These are phyloP conservation scores for Hamamelis virginiana DNA, from an alignment of 164 flowering plant species.

Conservation along the genomic window DNA sequence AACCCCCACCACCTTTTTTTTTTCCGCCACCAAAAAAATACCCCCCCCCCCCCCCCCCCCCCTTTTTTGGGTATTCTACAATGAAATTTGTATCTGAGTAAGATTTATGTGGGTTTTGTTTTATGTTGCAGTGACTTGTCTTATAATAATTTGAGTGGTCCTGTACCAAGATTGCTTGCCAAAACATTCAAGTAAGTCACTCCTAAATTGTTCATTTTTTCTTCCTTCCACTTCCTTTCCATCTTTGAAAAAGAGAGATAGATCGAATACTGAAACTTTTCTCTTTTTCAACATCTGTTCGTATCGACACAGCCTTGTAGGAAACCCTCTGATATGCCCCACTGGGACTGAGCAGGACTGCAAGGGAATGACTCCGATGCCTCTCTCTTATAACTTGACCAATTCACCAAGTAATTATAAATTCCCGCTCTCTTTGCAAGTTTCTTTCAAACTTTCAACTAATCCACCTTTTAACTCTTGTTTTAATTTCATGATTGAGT, in stretches of 20 bases:
- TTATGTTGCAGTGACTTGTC: too few species aligned
- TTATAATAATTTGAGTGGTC: too few species aligned
- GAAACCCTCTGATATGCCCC: constrained; percentile 67
- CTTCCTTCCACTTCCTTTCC: neutral
- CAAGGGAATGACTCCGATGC: constrained; percentile 43
- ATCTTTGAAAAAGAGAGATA: neutral
- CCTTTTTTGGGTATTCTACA: too few species aligned
- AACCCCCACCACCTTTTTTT: too few species aligned
- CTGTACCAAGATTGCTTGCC: constrained; percentile 64
- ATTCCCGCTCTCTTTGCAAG: neutral
- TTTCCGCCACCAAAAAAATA: too few species aligned
- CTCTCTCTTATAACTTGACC: constrained; percentile 41
- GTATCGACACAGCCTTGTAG: constrained; percentile 54
- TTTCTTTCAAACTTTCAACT: constrained; percentile 1
- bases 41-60: too few species aligned
- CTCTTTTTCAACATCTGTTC: neutral
- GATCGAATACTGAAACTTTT: constrained; percentile 6
- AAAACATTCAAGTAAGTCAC: constrained; percentile 80
- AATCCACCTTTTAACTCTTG: neutral
- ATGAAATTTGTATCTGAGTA: neutral
- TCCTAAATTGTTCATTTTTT: neutral
- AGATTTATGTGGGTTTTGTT: constrained; percentile 2
- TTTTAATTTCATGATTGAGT: too few species aligned
- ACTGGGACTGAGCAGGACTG: constrained; percentile 59
- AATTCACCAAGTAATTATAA: constrained; percentile 56